These are phyloP conservation scores for Mycoemilia scoparia DNA, from an alignment of 192 early-diverging fungal genomes.

Conservation along the genomic window DNA sequence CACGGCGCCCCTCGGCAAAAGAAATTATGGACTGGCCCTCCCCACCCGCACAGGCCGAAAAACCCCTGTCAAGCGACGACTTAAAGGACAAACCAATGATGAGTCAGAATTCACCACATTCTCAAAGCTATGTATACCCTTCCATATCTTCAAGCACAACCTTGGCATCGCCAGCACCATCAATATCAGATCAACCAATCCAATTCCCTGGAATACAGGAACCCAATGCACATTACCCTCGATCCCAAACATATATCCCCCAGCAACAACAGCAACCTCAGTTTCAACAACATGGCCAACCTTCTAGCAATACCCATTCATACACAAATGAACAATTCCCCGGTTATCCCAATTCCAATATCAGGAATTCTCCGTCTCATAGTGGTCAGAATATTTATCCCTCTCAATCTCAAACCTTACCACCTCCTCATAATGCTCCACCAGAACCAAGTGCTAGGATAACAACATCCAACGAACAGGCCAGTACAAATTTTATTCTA, in stretches of 20 bases:
- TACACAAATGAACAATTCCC: background rate
- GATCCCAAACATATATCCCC: too few relatives aligned
- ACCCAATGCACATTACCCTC: too few relatives aligned
- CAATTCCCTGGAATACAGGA: too few relatives aligned
- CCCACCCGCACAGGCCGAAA: too few relatives aligned
- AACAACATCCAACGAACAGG: slow-evolving; percentile 8
- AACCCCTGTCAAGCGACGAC: too few relatives aligned
- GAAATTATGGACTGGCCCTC: slow-evolving; percentile 14
- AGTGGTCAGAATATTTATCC: slow-evolving; percentile 13
- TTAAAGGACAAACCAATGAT: too few relatives aligned
- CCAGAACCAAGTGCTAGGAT: too few relatives aligned
- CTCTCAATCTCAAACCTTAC: slow-evolving; percentile 17
- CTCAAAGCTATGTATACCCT: too few relatives aligned
- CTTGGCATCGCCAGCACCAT: too few relatives aligned
- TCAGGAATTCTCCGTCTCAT: background rate
- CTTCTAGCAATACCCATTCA: slow-evolving; percentile 1
- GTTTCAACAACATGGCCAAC: slow-evolving; percentile 2
- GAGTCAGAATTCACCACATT: too few relatives aligned
- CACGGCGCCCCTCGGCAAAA: background rate
- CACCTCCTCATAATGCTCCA: background rate
- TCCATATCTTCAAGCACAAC: too few relatives aligned
- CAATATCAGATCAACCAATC: too few relatives aligned
- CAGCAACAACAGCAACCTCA: slow-evolving; percentile 4
- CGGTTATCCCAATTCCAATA: slow-evolving; percentile 3
- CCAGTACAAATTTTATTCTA: slow-evolving; percentile 9